Evolutionary conservation across 148 eudicot genomes (phyloP), one percentile per base, ranked within the genome.

Genomic region (Cornus suecica): DNA sequence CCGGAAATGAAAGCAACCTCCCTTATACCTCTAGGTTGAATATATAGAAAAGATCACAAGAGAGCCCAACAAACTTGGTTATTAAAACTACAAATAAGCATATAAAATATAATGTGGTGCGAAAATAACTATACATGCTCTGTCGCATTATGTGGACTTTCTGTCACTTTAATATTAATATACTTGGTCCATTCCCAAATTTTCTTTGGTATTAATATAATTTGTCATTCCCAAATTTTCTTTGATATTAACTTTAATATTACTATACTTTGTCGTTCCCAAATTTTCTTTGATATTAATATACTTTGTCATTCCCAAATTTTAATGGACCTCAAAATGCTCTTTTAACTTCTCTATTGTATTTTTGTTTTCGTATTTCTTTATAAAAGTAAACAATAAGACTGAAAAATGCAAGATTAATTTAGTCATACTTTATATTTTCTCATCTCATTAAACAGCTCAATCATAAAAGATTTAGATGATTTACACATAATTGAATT

Each of bases 71-170:
- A 65, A 66, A 56, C 76, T 72, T 80, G 52, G 8, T 62, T 66
- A 67, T 26, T 63, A 18, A 37, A 16, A 66, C 10, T 61, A 24
- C 13, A 15, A 10, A 34, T 31, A 25, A 60, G 29, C 25, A 23
- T 30, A 23, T 62, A 70, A 68, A 62, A 69, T 76, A 45, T 10
- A 67, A 76, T 60, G 77, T 62, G 79, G 83, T 75, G 67, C 27
- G 68, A 74, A 84, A 83, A 70, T 63, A 71, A 56, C 70, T 78
- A 77, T 81, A 77, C 86, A 74, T 70, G 78, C 73, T 66, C 48
- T 84, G 80, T 77, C 76, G 72, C 73, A 70, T 71, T 77, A 60
- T 27, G 66, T 78, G 77, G 74, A 75, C 77, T 58, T 78, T 82
- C 69, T 61, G 9, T n/a, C n/a, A n/a, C n/a, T n/a, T n/a, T n/a